Evolutionary conservation across 2,329 filamentous ascomycete species (phyloP), one percentile per base, ranked within the genome.

Genomic region (Neopestalotiopsis sp.): DNA sequence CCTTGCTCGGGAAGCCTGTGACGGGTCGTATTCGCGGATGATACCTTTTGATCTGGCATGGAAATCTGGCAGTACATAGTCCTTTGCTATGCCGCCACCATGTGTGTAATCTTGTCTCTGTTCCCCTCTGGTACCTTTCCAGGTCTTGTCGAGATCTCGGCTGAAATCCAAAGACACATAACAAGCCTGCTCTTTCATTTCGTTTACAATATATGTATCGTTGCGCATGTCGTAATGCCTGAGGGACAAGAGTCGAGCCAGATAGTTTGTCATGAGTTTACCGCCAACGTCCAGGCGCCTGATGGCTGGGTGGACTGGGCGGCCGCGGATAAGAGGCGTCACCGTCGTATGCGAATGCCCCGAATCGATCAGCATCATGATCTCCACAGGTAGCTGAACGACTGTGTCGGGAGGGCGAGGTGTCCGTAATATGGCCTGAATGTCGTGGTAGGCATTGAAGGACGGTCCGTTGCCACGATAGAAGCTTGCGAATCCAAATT

Each of bases 201-300:
- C 93, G 75, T 97, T 97, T 78, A 98, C 94, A 65, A 98, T 91
- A 79, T 97, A 91, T 0, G 93, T 92, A 75, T 99, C 96, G 79
- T 97, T 95, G 71, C 96, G 90, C 90, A 99, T 95, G 78, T 98
- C 95, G 80, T 97, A 97, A 76, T 98, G 94, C 6, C 96, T 91
- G 14, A 97, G 86, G 1, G 95, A 98, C 20, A 98, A 90, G 17
- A 97, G 86, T 68, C 96, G 93, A 62, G 96, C 95, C 42, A 99
- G 86, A 78, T 97, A 92, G 78, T 98, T 98, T 28, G 95, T 98
- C 71, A 99, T 83, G 65, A 97, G 88, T 81, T 97, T 98, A 68
- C 96, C 96, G 58, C 96, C 96, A 6, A 98, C 88, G 67, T 98
- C 94, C 61, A 99, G 89, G 52, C 96, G 88, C 24, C 95, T 91